Evolutionary conservation across 2,329 filamentous ascomycete genomes (phyloP), one percentile per base, ranked within the genome.

Genomic region (Teratosphaeria zuluensis): DNA sequence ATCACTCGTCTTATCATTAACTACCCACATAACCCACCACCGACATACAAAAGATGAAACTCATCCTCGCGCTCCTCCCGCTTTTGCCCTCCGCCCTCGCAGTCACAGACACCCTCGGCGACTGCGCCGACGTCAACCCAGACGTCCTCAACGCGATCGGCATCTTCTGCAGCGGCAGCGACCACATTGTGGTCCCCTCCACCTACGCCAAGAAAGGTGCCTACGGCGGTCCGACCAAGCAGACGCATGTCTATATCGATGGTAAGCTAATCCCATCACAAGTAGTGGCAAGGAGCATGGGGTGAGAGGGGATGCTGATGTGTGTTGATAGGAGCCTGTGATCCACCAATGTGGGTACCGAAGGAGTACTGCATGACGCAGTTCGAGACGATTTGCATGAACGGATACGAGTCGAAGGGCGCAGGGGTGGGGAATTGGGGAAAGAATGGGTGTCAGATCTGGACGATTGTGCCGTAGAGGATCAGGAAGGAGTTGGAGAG

Each of bases 111-210:
- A 48, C 19, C 5, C 42, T 48, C 42, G 42, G 42, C 42, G 16
- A 48, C 2, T 48, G 42, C n/a, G 42, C 42, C 42, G 42, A 48
- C 42, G 42, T 48, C 42, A 48, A 48, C 42, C 42, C 42, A 5
- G 42, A 21, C n/a, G 42, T 48, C 42, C 42, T 48, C n/a, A 48
- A 48, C 42, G 42, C 42, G 5, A 48, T 48, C 6, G 42, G 42
- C 42, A 19, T 19, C 42, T 48, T 48, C 42, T 48, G 42, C 42
- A 21, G 21, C 51, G 16, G 21, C 75, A 91, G 90, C 73, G 87
- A 90, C 68, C 79, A 78, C 70, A 80, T 78, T 75, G 80, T 88
- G 56, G 86, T 88, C 73, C 76, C 72, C 51, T 78, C 84, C 19
- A 78, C 65, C 63, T 80, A 80, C 66, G 75, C 79, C 62, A 90